Evolutionary conservation across 1,284 basidiomycete species (phyloP).

Genomic region (Rhodotorula mucilaginosa): DNA sequence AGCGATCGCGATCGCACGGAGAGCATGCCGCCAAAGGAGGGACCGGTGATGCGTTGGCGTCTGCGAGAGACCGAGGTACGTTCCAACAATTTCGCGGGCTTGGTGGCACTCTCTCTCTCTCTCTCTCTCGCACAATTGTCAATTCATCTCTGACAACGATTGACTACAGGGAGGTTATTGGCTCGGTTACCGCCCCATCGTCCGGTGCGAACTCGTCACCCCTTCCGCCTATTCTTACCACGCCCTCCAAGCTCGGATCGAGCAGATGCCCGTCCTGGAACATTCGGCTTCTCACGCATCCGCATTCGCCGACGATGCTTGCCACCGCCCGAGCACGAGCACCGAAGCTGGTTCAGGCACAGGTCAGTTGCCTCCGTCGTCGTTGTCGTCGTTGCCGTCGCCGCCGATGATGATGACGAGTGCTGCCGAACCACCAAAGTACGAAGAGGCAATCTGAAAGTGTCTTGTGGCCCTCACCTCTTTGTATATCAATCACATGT

Average conservation of each 20-base stretch:
- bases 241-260: neutral
- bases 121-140: too few relatives aligned
- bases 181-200: conserved; percentile 37
- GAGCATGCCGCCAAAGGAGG: conserved; percentile 22
- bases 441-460: neutral
- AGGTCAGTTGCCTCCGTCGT: neutral
- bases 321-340: neutral
- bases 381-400: neutral
- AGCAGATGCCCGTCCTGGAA: conserved; percentile 14
- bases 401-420: too few relatives aligned
- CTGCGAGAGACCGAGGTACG: conserved; percentile 35
- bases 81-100: too few relatives aligned
- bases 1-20: neutral
- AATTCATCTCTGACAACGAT: too few relatives aligned
- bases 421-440: neutral
- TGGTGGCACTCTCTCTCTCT: too few relatives aligned
- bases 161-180: conserved; percentile 31
- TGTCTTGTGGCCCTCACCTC: neutral
- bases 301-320: too few relatives aligned
- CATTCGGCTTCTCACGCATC: neutral
- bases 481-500: neutral
- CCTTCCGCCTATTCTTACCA: conserved; percentile 19
- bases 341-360: neutral
- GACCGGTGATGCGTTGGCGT: conserved; percentile 36
- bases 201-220: conserved; percentile 34